Evolutionary conservation across 2,329 filamentous ascomycete genomes (phyloP).

Genomic region (Zelopaecilomyces penicillatus): DNA sequence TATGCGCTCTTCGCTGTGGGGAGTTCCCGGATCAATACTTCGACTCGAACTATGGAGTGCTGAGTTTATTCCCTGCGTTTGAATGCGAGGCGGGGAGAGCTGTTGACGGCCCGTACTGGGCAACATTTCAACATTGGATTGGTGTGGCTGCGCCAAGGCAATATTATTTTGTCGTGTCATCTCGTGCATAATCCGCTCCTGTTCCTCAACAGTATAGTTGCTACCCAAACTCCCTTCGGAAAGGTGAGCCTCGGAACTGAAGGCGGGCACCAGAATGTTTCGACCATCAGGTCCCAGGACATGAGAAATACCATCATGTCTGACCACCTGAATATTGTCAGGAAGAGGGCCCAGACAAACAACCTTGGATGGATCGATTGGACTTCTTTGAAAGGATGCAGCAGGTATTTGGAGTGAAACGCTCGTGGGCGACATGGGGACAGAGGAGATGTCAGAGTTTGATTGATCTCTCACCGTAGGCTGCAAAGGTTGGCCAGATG

Average conservation of each 20-base stretch:
- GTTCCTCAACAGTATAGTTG: conserved; percentile 48
- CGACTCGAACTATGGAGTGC: neutral
- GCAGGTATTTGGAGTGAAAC: neutral
- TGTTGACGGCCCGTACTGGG: neutral
- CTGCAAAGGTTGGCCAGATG: neutral
- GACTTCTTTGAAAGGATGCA: conserved; percentile 33
- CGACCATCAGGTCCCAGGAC: conserved; percentile 6
- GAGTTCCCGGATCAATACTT: conserved; percentile 1
- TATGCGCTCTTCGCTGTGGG: conserved; percentile 32
- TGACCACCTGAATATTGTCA: conserved; percentile 30
- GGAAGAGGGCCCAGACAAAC: conserved; percentile 49
- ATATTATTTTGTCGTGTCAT: conserved; percentile 17
- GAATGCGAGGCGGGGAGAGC: neutral
- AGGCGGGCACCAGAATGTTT: conserved; percentile 1
- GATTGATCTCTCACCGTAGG: conserved; percentile 4
- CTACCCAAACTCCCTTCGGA: conserved; percentile 40
- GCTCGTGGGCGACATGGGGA: neutral
- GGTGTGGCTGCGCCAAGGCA: conserved; percentile 3
- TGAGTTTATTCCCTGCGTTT: conserved; percentile 7
- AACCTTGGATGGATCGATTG: conserved; percentile 44
- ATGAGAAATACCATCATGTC: conserved; percentile 9
- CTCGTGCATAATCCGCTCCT: conserved; percentile 25
- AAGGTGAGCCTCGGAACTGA: conserved; percentile 9
- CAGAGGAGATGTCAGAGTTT: conserved; percentile 1
- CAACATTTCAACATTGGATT: no score